Percentiles rank a stretch among this genome's conserved stretches.
These are phyloP conservation scores for Pedinophyceae sp. DNA, from an alignment of 139 green algal genomes.

Conservation along the genomic window DNA sequence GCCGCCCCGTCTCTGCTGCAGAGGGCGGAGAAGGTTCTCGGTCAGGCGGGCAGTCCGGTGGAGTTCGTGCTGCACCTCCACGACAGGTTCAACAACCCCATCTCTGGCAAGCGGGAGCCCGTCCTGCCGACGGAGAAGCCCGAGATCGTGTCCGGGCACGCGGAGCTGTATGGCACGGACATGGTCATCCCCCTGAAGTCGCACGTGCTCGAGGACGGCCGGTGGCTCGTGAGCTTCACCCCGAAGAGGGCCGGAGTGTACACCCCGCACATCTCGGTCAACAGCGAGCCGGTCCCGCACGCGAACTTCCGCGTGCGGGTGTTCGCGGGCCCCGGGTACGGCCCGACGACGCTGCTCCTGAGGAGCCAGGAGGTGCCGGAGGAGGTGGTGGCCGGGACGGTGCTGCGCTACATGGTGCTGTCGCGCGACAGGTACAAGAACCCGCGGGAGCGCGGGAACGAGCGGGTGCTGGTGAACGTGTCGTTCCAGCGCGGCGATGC, in stretches of 20 bases:
- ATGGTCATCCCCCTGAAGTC: too few species aligned
- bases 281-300: neutral
- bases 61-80: too few species aligned
- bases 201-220: too few species aligned
- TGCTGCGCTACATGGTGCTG: neutral
- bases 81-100: too few species aligned
- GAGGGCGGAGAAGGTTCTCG: too few species aligned
- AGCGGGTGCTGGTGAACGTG: neutral
- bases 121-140: too few species aligned
- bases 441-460: neutral
- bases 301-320: neutral
- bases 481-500: neutral
- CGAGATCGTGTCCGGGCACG: too few species aligned
- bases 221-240: neutral
- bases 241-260: neutral
- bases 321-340: neutral
- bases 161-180: too few species aligned
- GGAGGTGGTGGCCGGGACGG: neutral
- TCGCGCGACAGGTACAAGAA: neutral
- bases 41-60: too few species aligned
- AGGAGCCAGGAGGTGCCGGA: neutral
- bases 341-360: neutral
- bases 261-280: neutral
- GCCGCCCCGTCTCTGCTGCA: too few species aligned
- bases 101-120: too few species aligned